Conservation (phyloP, 2,329 filamentous ascomycete genomes). For the Thielaviopsis ethacetica region DNA sequence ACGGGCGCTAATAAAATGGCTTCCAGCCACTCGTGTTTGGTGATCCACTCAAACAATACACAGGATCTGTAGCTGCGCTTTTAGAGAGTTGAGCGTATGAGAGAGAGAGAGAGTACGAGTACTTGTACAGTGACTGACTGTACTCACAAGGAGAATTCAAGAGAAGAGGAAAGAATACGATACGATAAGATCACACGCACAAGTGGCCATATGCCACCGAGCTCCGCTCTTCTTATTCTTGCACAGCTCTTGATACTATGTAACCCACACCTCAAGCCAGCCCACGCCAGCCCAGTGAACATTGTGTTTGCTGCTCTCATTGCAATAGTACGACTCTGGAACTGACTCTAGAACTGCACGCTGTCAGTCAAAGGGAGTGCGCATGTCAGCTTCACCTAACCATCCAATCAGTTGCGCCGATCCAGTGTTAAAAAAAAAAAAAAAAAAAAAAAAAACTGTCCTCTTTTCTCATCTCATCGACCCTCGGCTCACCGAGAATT, state of each 20-base stretch:
- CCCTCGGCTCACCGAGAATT: not conserved
- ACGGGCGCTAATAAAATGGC: not conserved
- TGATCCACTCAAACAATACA: not conserved
- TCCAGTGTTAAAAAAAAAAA: not conserved
- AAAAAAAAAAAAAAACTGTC: not conserved
- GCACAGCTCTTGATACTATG: not conserved
- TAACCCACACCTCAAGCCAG: not conserved
- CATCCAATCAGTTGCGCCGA: not conserved
- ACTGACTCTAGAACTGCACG: not conserved
- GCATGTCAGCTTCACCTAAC: not conserved
- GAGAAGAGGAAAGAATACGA: not conserved
- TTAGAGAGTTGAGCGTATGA: too few species aligned
- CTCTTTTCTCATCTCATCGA: not conserved
- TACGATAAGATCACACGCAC: not conserved
- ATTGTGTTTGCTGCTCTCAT: not conserved
- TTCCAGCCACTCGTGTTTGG: not conserved
- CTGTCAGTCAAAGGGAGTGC: not conserved
- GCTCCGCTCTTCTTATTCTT: too few species aligned
- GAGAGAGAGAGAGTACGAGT: not conserved
- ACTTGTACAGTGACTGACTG: too few species aligned
- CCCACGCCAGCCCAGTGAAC: not conserved
- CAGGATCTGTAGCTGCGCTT: too few species aligned
- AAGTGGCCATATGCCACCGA: not conserved
- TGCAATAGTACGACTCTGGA: not conserved
- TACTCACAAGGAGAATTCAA: not conserved